phyloP scores from a whole-genome alignment of 371 early-diverging fungal genomes.

The Neoconidiobolus thromboides region DNA sequence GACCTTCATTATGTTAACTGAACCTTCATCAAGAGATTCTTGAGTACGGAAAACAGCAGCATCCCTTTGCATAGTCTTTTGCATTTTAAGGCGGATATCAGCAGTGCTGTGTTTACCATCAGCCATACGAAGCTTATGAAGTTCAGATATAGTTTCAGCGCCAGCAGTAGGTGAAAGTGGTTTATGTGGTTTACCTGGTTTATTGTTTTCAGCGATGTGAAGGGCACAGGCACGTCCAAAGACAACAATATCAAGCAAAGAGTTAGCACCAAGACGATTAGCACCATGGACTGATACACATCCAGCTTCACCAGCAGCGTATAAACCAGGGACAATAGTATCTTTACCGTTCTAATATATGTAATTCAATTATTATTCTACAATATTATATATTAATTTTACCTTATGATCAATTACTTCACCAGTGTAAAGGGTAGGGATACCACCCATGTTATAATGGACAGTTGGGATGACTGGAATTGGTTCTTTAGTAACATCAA shows the following conservation, averaged over 20 bases:
- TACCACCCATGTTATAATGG: slow-evolving; percentile 99
- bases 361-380: neutral
- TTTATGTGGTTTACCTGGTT: slow-evolving; percentile 65
- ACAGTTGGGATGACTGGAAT: slow-evolving; percentile 98
- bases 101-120: slow-evolving; percentile 65
- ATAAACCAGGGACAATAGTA: slow-evolving; percentile 76
- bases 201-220: slow-evolving; percentile 75
- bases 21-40: slow-evolving; percentile 75
- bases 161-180: slow-evolving; percentile 75
- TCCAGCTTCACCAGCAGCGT: slow-evolving; percentile 89
- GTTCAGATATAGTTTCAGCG: slow-evolving; percentile 65
- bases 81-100: slow-evolving; percentile 82
- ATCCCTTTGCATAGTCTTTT: slow-evolving; percentile 92
- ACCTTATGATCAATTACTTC: slow-evolving; percentile 67
- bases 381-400: slow-evolving; percentile 12
- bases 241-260: slow-evolving; percentile 91
- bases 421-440: slow-evolving; percentile 92
- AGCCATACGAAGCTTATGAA: slow-evolving; percentile 79
- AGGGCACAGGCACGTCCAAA: slow-evolving; percentile 92
- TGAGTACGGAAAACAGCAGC: slow-evolving; percentile 96
- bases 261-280: slow-evolving; percentile 95
- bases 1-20: slow-evolving; percentile 65
- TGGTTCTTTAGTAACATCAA: slow-evolving; percentile 96
- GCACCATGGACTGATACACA: slow-evolving; percentile 93
- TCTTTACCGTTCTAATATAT: slow-evolving; percentile 37